Percentiles rank a stretch among this genome's conserved stretches.
Conservation (phyloP, 164 flowering plant species). For the Nymphaea colorata region DNA sequence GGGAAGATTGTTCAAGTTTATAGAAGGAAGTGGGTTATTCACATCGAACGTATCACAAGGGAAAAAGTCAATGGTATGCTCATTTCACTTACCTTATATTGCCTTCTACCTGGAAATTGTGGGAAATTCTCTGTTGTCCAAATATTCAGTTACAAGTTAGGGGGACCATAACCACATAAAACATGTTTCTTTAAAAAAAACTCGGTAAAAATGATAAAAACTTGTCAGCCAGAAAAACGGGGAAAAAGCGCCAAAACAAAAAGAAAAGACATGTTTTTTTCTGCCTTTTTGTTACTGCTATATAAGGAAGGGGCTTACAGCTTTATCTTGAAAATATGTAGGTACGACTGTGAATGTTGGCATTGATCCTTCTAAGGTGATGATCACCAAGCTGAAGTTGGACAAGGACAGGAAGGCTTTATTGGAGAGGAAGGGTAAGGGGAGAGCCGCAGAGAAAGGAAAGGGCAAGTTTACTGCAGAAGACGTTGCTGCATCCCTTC, state of each 20-base stretch:
- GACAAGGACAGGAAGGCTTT: slow-evolving; percentile 25
- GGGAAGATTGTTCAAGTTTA: slow-evolving; percentile 21
- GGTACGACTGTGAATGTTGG: slow-evolving; percentile 29
- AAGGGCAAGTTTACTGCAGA: slow-evolving; percentile 23
- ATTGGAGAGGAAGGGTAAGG: slow-evolving; percentile 23
- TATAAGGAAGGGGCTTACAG: too few species aligned
- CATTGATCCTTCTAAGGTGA: slow-evolving; percentile 15
- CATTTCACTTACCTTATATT: not conserved
- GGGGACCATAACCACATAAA: too few species aligned
- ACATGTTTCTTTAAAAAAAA: too few species aligned
- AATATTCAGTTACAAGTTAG: too few species aligned
- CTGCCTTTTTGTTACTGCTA: too few species aligned
- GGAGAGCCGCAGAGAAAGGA: slow-evolving; percentile 19
- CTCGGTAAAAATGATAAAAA: too few species aligned
- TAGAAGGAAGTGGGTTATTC: slow-evolving; percentile 21
- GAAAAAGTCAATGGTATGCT: slow-evolving; percentile 18
- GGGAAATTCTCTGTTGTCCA: not conserved
- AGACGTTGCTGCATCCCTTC: slow-evolving; percentile 16
- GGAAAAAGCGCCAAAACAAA: too few species aligned
- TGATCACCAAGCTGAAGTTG: slow-evolving; percentile 20
- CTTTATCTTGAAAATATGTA: not conserved
- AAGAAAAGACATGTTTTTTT: too few species aligned
- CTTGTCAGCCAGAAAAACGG: too few species aligned
- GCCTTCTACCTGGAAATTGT: not conserved
- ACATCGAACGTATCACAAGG: slow-evolving; percentile 21